These are phyloP conservation scores for Flammula alnicola DNA, from an alignment of 1,284 basidiomycete species.

Conservation along the genomic window DNA sequence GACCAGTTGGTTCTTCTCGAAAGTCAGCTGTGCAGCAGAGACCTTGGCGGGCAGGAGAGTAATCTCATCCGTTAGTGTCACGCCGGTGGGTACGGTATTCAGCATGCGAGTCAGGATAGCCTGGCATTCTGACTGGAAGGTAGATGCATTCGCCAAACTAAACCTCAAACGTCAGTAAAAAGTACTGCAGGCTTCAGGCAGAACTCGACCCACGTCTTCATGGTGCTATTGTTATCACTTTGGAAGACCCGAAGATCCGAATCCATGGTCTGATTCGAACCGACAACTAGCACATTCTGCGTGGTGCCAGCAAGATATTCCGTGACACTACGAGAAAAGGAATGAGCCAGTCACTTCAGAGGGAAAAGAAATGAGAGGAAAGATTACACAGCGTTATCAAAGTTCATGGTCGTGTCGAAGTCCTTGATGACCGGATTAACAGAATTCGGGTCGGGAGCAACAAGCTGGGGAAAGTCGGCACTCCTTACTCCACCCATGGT, in stretches of 20 bases:
- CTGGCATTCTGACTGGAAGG: constrained; percentile 21
- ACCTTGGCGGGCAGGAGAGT: constrained; percentile 24
- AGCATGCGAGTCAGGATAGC: constrained; percentile 29
- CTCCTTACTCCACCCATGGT: constrained; percentile 38
- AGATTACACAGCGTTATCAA: constrained; percentile 37
- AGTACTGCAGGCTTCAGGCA: too few relatives aligned
- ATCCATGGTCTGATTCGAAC: constrained; percentile 31
- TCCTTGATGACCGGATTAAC: constrained; percentile 10
- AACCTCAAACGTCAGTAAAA: not conserved
- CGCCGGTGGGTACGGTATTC: constrained; percentile 27
- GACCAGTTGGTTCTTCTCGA: constrained; percentile 1
- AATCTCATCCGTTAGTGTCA: constrained; percentile 24
- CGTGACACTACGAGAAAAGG: constrained; percentile 28
- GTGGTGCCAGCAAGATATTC: constrained; percentile 39
- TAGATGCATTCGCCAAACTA: constrained; percentile 16
- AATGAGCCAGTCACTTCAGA: not conserved
- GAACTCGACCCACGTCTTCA: constrained; percentile 26
- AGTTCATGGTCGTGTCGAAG: constrained; percentile 31
- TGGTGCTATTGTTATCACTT: constrained; percentile 38
- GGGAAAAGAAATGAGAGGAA: not conserved
- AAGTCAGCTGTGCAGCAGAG: constrained; percentile 5
- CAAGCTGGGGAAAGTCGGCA: constrained; percentile 38
- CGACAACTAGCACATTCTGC: constrained; percentile 34
- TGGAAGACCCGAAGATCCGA: constrained; percentile 40
- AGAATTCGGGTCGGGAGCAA: constrained; percentile 20